Evolutionary conservation across 176 grass and related monocot species (phyloP), one percentile per base, ranked within the genome.

Genomic region (Ensete glaucum): DNA sequence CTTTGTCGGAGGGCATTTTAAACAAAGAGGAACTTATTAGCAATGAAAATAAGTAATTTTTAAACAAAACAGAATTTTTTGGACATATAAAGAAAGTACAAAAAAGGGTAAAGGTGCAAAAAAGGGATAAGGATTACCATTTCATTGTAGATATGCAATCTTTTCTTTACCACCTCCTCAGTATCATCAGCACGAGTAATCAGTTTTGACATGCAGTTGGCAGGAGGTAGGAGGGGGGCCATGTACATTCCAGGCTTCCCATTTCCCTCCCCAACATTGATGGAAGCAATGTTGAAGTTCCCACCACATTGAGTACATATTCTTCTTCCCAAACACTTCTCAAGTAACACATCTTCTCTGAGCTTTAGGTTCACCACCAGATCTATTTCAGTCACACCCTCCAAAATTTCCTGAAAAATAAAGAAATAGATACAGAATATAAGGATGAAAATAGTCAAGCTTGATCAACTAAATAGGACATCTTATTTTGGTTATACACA

Each of bases 311-410:
- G 70, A 73, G 60, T 56, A n/a, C 95, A 99, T 72, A 84, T 94
- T 53, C 95, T 85, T 87, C 95, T 85, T 24, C 95, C 95, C 26
- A 99, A 88, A 85, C 95, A 99, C 70, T 99, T 99, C 62, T 94
- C 88, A 66, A 94, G 58, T 70, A 99, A 74, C 20, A 99, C 83
- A 72, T 99, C 90, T 87, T 99, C 88, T 79, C 90, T 89, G 73
- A 99, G 81, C 83, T 99, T 99, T 69, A 99, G 83, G 81, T 99
- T 99, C 64, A 99, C 85, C 1, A 99, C 95, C 81, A 99, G 92
- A 75, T 99, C 95, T 71, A 99, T 91, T 25, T 99, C 88, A 0
- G 85, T 87, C 76, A 94, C 86, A 15, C 81, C 91, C 6, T 89
- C 88, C 68, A 99, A 78, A 67, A 91, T 94, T 91, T 91, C 90